Conservation (phyloP, 192 early-diverging fungal species). For the Entomortierella lignicola region DNA sequence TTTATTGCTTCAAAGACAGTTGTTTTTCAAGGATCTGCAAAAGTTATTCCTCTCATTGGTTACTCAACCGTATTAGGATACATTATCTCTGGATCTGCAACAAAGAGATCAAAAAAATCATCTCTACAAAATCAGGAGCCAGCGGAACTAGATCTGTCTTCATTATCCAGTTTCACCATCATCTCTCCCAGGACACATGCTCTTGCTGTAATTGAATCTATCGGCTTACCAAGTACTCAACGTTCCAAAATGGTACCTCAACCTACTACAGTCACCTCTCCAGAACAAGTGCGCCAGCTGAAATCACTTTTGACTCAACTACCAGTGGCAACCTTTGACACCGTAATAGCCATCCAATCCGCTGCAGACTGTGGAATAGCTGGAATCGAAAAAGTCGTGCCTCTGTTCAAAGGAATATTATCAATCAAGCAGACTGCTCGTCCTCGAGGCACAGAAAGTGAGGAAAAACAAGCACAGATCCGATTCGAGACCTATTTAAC, state of each 20-base stretch:
- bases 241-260: conserved; percentile 16
- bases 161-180: conserved; percentile 51
- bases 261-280: not conserved
- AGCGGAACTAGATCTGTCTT: conserved; percentile 17
- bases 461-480: conserved; percentile 11
- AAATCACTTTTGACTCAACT: not conserved
- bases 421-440: conserved; percentile 32
- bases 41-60: conserved; percentile 60
- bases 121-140: conserved; percentile 1
- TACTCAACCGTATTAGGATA: conserved; percentile 55
- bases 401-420: conserved; percentile 64
- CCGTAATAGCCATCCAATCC: conserved; percentile 53
- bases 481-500: conserved; percentile 30
- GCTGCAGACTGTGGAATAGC: conserved; percentile 58
- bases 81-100: conserved; percentile 42
- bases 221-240: conserved; percentile 7
- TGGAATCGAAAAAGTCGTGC: conserved; percentile 57
- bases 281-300: conserved; percentile 21
- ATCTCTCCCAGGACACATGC: conserved; percentile 63
- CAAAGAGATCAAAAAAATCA: conserved; percentile 17
- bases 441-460: conserved; percentile 11
- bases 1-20: conserved; percentile 39
- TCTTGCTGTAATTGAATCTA: conserved; percentile 54
- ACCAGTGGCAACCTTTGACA: conserved; percentile 28
- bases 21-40: conserved; percentile 61